Evolutionary conservation across 305 asterid species (phyloP).

Genomic region (Lippia alba): DNA sequence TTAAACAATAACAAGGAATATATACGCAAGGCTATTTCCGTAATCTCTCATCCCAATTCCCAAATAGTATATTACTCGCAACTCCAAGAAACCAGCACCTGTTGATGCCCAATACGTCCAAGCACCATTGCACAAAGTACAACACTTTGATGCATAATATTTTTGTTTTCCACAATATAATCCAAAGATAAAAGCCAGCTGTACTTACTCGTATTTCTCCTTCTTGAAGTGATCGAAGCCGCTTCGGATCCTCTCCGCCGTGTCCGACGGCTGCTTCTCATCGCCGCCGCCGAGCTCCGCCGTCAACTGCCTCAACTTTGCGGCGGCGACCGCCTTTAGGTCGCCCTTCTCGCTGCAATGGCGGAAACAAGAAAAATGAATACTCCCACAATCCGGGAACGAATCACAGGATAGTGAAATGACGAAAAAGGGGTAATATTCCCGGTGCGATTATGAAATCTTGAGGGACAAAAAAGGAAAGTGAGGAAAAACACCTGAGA

Average conservation of each 20-base stretch:
- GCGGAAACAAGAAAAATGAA: background rate
- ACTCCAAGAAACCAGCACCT: constrained; percentile 44
- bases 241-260: constrained; percentile 66
- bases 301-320: constrained; percentile 69
- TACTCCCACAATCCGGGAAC: background rate
- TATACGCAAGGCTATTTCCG: background rate
- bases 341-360: constrained; percentile 65
- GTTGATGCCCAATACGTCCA: constrained; percentile 5
- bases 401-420: background rate
- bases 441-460: constrained; percentile 16
- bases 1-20: background rate
- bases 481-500: constrained; percentile 53
- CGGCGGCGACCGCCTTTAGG: constrained; percentile 72
- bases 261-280: constrained; percentile 42
- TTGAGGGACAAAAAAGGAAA: constrained; percentile 12
- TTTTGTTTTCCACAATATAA: background rate
- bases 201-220: constrained; percentile 79
- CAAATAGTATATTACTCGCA: no score
- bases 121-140: constrained; percentile 32
- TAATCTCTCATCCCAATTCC: background rate
- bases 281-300: constrained; percentile 61
- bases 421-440: constrained; percentile 32
- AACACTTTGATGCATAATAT: constrained; percentile 12
- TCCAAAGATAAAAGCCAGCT: background rate
- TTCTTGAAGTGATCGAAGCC: constrained; percentile 84